Percentiles rank a stretch among this genome's conserved stretches.
Evolutionary conservation across 148 eudicot species (phyloP).

Genomic region (Rhododendron ovatum): DNA sequence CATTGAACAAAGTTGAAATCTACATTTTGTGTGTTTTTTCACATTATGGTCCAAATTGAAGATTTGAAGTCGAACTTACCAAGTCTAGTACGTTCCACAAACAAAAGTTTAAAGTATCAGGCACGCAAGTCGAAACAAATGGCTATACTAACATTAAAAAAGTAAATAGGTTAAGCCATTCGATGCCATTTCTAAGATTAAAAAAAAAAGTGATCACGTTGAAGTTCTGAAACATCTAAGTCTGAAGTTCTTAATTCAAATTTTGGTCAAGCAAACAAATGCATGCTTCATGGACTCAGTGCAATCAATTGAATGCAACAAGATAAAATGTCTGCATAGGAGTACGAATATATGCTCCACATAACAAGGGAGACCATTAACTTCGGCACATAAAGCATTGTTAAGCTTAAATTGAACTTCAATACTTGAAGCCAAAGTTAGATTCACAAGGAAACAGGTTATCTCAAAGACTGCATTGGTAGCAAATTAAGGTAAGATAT

Average conservation of each 20-base stretch:
- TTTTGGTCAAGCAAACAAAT: not conserved
- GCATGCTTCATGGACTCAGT: not conserved
- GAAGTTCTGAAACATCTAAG: not conserved
- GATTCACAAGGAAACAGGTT: not conserved
- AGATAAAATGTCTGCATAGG: not conserved
- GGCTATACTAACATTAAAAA: not conserved
- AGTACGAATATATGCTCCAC: not conserved
- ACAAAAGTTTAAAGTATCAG: not conserved
- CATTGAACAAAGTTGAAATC: not conserved
- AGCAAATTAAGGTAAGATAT: slow-evolving; percentile 10
- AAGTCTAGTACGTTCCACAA: not conserved
- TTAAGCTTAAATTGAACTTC: not conserved
- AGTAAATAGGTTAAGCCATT: not conserved
- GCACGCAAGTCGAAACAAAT: not conserved
- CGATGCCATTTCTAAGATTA: not conserved
- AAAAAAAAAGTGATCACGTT: not conserved
- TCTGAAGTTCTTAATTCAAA: not conserved
- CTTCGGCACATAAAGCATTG: not conserved
- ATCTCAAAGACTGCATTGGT: slow-evolving; percentile 2
- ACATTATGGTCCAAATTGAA: not conserved
- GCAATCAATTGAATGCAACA: not conserved
- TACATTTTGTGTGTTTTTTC: not conserved
- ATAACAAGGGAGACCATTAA: not conserved
- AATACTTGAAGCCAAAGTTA: not conserved
- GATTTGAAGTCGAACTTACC: not conserved